Evolutionary conservation across 257 asterid genomes (phyloP), one percentile per base, ranked within the genome.

Genomic region (Knoxia roxburghii): DNA sequence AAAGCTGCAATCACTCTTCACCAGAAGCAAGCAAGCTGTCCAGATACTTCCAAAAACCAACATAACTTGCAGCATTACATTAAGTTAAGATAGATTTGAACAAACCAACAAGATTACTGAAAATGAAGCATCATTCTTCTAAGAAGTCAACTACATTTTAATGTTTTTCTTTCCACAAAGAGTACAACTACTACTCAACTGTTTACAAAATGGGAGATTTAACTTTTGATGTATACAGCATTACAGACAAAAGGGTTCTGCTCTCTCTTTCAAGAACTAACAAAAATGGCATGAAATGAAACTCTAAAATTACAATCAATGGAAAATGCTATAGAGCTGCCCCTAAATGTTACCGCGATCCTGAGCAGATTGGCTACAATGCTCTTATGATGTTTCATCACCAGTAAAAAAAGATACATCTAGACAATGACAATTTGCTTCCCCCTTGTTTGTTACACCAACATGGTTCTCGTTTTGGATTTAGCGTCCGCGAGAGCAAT

Each of bases 191-290:
- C n/a, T 64, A 55, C 75, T 50, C n/a, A n/a, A 15, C 58, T 56
- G 75, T 32, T 53, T 72, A 72, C 51, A 63, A 4, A 35, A 53
- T 23, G 6, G 27, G 41, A 11, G 54, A 54, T 29, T n/a, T 52
- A 63, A 55, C 66, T 64, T 71, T 64, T 30, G 41, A 43, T 32
- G 39, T 43, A 40, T 43, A 43, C n/a, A n/a, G n/a, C n/a, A n/a
- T n/a, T 45, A 64, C 65, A 71, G 39, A 64, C 70, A 48, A 37
- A 48, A 39, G 21, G 23, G 39, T 20, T 29, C 20, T 29, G 50
- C 64, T 13, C n/a, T n/a, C n/a, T 8, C 52, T 39, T 70, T 7
- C 51, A 52, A 37, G 50, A 52, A 50, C 61, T 33, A 0, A 32
- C 24, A 26, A 13, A 57, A 39, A 14, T 7, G 18, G 43, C 69